These are phyloP conservation scores for Kingdonia uniflora DNA, from an alignment of 164 flowering plant genomes.

Conservation along the genomic window DNA sequence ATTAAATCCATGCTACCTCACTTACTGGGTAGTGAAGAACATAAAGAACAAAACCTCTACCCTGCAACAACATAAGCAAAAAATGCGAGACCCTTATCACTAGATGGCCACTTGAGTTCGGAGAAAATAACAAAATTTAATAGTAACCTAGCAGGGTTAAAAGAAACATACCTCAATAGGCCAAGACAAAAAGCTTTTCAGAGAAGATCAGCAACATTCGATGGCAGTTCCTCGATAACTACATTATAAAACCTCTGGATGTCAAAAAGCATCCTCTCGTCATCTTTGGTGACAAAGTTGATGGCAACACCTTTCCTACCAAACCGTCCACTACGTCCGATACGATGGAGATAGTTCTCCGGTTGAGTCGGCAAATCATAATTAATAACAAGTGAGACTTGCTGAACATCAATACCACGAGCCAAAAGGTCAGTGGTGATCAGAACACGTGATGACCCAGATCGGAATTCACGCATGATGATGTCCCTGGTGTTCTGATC, in stretches of 20 bases:
- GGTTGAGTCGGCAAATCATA: conserved; percentile 85
- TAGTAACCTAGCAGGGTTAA: too few relatives aligned
- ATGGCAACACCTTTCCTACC: conserved; percentile 90
- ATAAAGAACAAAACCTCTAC: too few relatives aligned
- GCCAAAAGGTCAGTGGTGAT: conserved; percentile 82
- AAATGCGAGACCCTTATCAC: too few relatives aligned
- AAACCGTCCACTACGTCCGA: conserved; percentile 81
- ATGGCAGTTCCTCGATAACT: conserved; percentile 68
- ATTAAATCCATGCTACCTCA: too few relatives aligned
- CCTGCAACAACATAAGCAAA: too few relatives aligned
- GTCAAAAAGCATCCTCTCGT: conserved; percentile 71
- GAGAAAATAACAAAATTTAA: too few relatives aligned
- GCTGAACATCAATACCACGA: conserved; percentile 91
- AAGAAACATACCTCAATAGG: conserved; percentile 11
- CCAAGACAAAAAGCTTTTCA: conserved; percentile 20
- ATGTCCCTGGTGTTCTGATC: conserved; percentile 83
- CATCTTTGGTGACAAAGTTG: conserved; percentile 67
- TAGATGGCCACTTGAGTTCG: too few relatives aligned
- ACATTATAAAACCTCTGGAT: conserved; percentile 76
- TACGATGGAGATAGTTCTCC: conserved; percentile 82
- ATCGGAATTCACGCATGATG: conserved; percentile 81
- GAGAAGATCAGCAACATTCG: conserved; percentile 71
- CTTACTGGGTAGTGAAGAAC: too few relatives aligned
- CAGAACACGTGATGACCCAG: conserved; percentile 82
- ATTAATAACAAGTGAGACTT: conserved; percentile 81